Evolutionary conservation across 352 stramenopile species (phyloP).

Genomic region (Phytophthora aleatoria): DNA sequence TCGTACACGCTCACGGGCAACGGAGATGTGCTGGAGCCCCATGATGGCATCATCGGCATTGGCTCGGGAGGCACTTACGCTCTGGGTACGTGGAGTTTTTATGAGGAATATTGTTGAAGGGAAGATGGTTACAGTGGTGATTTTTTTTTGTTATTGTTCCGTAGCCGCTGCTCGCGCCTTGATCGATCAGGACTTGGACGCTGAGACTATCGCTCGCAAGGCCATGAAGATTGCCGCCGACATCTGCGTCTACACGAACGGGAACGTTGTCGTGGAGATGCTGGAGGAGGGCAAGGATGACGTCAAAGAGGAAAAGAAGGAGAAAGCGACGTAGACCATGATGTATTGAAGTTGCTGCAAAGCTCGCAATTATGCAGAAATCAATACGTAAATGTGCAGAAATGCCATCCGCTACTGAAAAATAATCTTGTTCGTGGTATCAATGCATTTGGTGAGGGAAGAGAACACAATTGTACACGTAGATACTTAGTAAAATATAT

Average conservation of each 20-base stretch:
- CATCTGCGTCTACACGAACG: constrained; percentile 99
- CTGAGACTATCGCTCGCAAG: constrained; percentile 93
- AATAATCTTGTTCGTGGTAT: too few relatives aligned
- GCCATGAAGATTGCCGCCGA: constrained; percentile 97
- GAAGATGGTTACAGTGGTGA: constrained; percentile 2
- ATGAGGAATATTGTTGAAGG: background rate
- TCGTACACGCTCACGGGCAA: constrained; percentile 98
- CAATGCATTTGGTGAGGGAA: too few relatives aligned
- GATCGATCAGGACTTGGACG: constrained; percentile 93
- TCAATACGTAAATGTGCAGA: constrained; percentile 16
- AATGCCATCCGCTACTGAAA: background rate
- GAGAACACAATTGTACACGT: too few relatives aligned
- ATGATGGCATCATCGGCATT: constrained; percentile 96
- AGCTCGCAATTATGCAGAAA: constrained; percentile 5
- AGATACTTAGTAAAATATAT: background rate
- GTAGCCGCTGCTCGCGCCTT: constrained; percentile 95
- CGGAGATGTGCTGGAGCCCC: constrained; percentile 97
- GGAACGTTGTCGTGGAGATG: constrained; percentile 95
- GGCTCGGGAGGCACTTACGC: constrained; percentile 94
- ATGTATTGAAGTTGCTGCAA: constrained; percentile 4
- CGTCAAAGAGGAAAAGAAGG: constrained; percentile 31
- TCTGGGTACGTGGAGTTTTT: constrained; percentile 70
- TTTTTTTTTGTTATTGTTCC: constrained; percentile 13
- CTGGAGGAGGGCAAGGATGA: constrained; percentile 64
- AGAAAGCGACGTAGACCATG: constrained; percentile 32